These are phyloP conservation scores for Grosmannia huntii DNA, from an alignment of 2,329 filamentous ascomycete genomes.

Conservation along the genomic window DNA sequence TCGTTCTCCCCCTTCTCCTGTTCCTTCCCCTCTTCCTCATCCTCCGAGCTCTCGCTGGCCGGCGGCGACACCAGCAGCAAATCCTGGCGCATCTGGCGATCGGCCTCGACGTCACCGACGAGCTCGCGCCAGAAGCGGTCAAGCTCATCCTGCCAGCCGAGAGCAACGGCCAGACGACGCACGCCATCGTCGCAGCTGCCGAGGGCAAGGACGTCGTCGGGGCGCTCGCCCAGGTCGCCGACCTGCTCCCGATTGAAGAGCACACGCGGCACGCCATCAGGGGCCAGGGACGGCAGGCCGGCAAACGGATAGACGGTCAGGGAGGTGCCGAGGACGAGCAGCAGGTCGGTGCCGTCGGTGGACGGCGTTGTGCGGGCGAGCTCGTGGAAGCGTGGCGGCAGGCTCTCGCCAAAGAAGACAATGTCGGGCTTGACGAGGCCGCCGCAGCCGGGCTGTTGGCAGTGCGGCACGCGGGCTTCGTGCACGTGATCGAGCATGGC, in stretches of 20 bases:
- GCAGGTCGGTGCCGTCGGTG: slow-evolving; percentile 25
- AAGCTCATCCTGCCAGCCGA: slow-evolving; percentile 79
- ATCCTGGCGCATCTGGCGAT: slow-evolving; percentile 29
- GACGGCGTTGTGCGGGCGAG: slow-evolving; percentile 34
- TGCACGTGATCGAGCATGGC: slow-evolving; percentile 60
- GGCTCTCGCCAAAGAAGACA: slow-evolving; percentile 70
- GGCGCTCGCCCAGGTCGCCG: slow-evolving; percentile 59
- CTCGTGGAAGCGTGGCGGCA: slow-evolving; percentile 50
- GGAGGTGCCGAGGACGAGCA: slow-evolving; percentile 15
- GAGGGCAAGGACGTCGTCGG: slow-evolving; percentile 75
- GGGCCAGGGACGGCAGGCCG: slow-evolving; percentile 54
- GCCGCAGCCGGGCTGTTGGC: slow-evolving; percentile 43
- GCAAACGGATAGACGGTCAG: slow-evolving; percentile 61
- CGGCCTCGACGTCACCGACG: slow-evolving; percentile 47
- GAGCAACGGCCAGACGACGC: slow-evolving; percentile 59
- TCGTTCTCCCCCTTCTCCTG: not conserved
- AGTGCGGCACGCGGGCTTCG: slow-evolving; percentile 57
- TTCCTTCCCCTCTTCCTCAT: not conserved
- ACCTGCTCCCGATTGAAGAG: slow-evolving; percentile 81
- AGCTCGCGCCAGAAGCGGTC: slow-evolving; percentile 60
- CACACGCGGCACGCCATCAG: slow-evolving; percentile 55
- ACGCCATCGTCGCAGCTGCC: slow-evolving; percentile 78
- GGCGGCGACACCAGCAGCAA: slow-evolving; percentile 22
- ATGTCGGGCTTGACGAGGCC: slow-evolving; percentile 90
- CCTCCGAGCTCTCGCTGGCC: not conserved